These are phyloP conservation scores for Russula griseocarnosa DNA, from an alignment of 768 basidiomycete species.

Conservation along the genomic window DNA sequence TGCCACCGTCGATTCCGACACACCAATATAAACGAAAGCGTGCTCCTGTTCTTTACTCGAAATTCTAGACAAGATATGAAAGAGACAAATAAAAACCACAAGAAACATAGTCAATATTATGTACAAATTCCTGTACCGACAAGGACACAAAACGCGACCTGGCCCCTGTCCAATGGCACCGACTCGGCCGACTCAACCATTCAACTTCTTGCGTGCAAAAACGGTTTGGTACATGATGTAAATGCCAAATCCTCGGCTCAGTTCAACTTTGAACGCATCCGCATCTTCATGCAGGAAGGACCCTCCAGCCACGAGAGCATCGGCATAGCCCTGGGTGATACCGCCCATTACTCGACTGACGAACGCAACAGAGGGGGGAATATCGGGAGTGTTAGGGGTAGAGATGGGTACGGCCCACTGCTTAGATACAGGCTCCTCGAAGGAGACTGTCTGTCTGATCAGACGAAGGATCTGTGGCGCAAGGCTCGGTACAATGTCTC, in stretches of 20 bases:
- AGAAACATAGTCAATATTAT: background rate
- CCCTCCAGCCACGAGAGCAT: constrained; percentile 17
- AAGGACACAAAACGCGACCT: background rate
- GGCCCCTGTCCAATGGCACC: background rate
- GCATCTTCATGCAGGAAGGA: constrained; percentile 3
- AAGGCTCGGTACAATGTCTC: constrained; percentile 12
- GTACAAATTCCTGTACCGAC: background rate
- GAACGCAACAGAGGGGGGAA: background rate
- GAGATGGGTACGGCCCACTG: constrained; percentile 26
- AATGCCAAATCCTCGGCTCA: constrained; percentile 10
- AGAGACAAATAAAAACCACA: background rate
- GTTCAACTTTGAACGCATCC: constrained; percentile 18
- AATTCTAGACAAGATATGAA: background rate
- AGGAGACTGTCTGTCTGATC: constrained; percentile 11
- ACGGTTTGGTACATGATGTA: constrained; percentile 22
- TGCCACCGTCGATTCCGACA: background rate
- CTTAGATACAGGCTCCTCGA: constrained; percentile 14
- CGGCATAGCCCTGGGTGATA: constrained; percentile 8
- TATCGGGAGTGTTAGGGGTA: background rate
- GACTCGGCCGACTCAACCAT: background rate
- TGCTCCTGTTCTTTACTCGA: background rate
- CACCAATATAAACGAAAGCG: background rate
- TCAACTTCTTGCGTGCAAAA: constrained; percentile 20
- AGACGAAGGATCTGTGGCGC: constrained; percentile 17
- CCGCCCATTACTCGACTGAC: constrained; percentile 14